Evolutionary conservation across 768 basidiomycete genomes (phyloP).

Genomic region (Flagelloscypha sp.): DNA sequence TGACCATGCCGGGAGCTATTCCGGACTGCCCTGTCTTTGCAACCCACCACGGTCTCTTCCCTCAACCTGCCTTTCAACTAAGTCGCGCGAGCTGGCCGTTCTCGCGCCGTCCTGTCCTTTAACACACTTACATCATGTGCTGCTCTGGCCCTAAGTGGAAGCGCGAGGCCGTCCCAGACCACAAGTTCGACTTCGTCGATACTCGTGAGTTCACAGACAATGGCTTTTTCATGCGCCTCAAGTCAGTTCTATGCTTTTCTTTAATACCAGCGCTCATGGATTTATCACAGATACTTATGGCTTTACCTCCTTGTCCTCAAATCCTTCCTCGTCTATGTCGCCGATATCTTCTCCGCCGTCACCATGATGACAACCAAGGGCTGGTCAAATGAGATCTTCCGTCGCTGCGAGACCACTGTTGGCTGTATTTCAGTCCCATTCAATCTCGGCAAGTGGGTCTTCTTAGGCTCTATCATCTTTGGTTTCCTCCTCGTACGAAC

Average conservation of each 20-base stretch:
- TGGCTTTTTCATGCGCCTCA: conserved; percentile 77
- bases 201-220: conserved; percentile 87
- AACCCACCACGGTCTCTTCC: too few species aligned
- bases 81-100: too few species aligned
- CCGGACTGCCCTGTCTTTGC: too few species aligned
- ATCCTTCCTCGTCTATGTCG: conserved; percentile 91
- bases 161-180: conserved; percentile 93
- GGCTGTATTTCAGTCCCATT: conserved; percentile 86
- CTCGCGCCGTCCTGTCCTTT: neutral
- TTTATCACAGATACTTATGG: conserved; percentile 69
- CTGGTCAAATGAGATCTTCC: conserved; percentile 91
- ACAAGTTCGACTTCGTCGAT: conserved; percentile 99
- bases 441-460: conserved; percentile 87
- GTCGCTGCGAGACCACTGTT: conserved; percentile 51
- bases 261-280: neutral
- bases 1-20: too few species aligned
- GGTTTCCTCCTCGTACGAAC: conserved; percentile 91
- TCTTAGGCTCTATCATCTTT: conserved; percentile 96
- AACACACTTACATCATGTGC: conserved; percentile 37
- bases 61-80: too few species aligned
- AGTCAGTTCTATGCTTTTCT: conserved; percentile 38
- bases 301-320: conserved; percentile 90
- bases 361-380: conserved; percentile 88
- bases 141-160: conserved; percentile 82
- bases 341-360: conserved; percentile 95